Percentiles rank a stretch among this genome's conserved stretches.
phyloP scores from a whole-genome alignment of 305 asterid genomes.

The Galium porrigens region DNA sequence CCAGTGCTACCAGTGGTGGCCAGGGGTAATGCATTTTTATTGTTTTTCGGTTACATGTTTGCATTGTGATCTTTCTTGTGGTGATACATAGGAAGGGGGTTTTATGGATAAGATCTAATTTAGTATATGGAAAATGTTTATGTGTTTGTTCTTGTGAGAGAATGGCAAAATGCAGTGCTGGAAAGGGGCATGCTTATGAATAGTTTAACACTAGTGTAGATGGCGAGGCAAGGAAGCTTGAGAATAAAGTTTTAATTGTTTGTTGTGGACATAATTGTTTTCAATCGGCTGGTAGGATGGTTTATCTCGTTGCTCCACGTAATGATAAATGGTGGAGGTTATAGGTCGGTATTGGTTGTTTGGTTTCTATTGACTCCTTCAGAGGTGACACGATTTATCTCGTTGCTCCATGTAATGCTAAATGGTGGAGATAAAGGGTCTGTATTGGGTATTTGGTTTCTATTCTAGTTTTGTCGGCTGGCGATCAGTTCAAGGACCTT shows the following conservation, averaged over 20 bases:
- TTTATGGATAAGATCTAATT: not conserved
- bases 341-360: not conserved
- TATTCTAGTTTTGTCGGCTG: not conserved
- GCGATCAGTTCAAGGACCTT: not conserved
- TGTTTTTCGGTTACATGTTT: not conserved
- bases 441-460: not conserved
- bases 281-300: not conserved
- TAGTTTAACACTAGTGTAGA: not conserved
- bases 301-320: not conserved
- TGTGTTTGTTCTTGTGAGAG: not conserved
- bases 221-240: not conserved
- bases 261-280: not conserved
- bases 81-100: not conserved
- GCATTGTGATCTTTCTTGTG: not conserved
- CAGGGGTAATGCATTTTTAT: slow-evolving; percentile 31
- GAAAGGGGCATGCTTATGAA: not conserved
- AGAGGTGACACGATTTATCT: not conserved
- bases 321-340: not conserved
- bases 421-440: not conserved
- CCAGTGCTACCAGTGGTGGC: slow-evolving; percentile 24
- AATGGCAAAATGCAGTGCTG: not conserved
- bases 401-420: not conserved
- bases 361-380: not conserved
- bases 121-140: not conserved
- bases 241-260: not conserved